Conservation (phyloP, 495 filamentous ascomycete species). For the Sphaerosporella brunnea region DNA sequence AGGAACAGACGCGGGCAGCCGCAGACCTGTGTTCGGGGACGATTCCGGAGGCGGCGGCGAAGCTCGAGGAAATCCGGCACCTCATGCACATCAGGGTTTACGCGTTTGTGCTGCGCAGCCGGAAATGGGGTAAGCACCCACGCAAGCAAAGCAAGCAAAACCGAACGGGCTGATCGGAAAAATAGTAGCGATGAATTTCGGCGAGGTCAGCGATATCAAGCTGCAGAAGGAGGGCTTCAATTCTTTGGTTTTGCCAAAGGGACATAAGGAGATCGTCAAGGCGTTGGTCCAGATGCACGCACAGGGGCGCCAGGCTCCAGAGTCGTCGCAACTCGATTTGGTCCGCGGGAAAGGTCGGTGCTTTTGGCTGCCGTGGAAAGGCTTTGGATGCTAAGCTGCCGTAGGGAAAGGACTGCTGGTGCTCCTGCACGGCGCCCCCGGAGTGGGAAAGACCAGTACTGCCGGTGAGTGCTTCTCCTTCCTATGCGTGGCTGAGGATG, state of each 20-base stretch:
- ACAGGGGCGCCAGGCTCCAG: background rate
- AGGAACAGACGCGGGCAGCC: background rate
- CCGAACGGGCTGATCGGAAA: background rate
- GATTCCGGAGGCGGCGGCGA: background rate
- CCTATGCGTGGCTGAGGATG: no score
- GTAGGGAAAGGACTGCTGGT: conserved; percentile 36
- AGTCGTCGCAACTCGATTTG: conserved; percentile 1
- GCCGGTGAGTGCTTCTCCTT: conserved; percentile 2
- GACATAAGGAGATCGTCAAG: conserved; percentile 2
- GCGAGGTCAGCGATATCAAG: background rate
- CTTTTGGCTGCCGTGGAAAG: background rate
- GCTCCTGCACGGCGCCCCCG: conserved; percentile 11
- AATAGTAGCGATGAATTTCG: conserved; percentile 1
- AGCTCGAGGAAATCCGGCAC: background rate
- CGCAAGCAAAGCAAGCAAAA: background rate
- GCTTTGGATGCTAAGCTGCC: background rate
- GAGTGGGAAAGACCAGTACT: conserved; percentile 10
- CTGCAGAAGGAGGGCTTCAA: conserved; percentile 3
- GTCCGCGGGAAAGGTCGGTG: conserved; percentile 3
- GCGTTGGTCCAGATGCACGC: background rate
- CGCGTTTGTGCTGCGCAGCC: conserved; percentile 3
- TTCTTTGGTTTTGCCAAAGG: conserved; percentile 6
- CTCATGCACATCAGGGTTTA: background rate
- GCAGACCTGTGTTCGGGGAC: background rate
- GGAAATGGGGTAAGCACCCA: conserved; percentile 1